Percentiles rank a stretch among this genome's conserved stretches.
These are phyloP conservation scores for Tricholoma flavovirens DNA, from an alignment of 768 basidiomycete species.

Conservation along the genomic window DNA sequence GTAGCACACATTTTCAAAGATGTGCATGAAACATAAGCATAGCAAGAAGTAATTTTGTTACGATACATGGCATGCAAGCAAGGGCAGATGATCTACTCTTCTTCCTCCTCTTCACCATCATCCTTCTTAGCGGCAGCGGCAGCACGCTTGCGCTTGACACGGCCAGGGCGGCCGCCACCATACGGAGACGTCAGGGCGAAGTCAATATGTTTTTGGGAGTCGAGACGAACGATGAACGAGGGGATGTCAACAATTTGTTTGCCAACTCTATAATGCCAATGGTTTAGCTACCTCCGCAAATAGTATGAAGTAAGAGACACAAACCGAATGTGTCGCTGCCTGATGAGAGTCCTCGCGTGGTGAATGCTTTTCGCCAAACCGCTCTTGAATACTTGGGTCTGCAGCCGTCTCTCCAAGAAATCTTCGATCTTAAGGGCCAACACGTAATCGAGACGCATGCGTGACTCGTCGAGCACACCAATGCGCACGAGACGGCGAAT, in stretches of 20 bases:
- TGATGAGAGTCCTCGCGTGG: constrained; percentile 96
- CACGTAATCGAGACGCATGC: constrained; percentile 99
- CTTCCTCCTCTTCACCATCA: constrained; percentile 85
- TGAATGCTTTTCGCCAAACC: constrained; percentile 98
- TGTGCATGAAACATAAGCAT: constrained; percentile 17
- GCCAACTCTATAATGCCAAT: constrained; percentile 63
- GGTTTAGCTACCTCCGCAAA: background rate
- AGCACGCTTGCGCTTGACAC: constrained; percentile 98
- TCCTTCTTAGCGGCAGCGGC: constrained; percentile 89
- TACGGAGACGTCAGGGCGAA: constrained; percentile 96
- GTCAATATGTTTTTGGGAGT: constrained; percentile 99
- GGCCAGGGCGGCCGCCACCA: constrained; percentile 90
- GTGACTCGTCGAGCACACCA: constrained; percentile 97
- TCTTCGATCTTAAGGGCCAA: constrained; percentile 98
- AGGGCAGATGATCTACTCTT: constrained; percentile 49
- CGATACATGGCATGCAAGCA: constrained; percentile 12
- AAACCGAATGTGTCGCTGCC: constrained; percentile 97
- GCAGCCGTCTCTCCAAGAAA: constrained; percentile 98
- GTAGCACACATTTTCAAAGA: no score
- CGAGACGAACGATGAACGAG: constrained; percentile 97
- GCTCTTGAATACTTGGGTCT: constrained; percentile 99
- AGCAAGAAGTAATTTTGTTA: constrained; percentile 9
- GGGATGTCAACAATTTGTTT: constrained; percentile 99
- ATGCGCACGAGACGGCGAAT: constrained; percentile 96
- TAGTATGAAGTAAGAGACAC: constrained; percentile 18